A percentile compares a stretch with the other conserved stretches of the same genome.
phyloP scores from a whole-genome alignment of 192 early-diverging fungal genomes.

The Chytriomyces sp. region DNA sequence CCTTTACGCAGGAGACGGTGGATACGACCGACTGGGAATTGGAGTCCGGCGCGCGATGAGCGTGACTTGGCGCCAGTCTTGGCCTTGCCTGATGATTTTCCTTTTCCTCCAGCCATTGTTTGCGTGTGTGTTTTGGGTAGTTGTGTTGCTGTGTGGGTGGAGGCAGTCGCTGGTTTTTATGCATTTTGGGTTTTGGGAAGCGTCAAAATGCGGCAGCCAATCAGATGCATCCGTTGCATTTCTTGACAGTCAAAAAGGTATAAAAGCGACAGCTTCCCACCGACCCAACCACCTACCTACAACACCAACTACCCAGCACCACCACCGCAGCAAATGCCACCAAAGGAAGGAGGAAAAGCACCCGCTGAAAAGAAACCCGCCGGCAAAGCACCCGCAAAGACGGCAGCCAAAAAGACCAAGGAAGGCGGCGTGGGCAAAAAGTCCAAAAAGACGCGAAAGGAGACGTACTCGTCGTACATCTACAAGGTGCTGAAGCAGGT shows the following conservation, averaged over 20 bases:
- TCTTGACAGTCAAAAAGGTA: too few species aligned
- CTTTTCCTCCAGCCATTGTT: constrained; percentile 48
- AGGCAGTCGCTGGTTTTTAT: too few species aligned
- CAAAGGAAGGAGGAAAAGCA: constrained; percentile 10
- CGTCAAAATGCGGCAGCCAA: too few species aligned
- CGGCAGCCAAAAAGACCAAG: constrained; percentile 14
- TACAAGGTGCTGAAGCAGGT: constrained; percentile 72
- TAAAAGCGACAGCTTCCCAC: too few species aligned
- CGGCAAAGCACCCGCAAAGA: constrained; percentile 17
- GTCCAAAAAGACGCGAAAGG: constrained; percentile 73
- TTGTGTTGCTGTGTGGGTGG: background rate
- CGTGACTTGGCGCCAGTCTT: constrained; percentile 67
- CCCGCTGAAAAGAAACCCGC: constrained; percentile 1
- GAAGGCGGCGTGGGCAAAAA: constrained; percentile 22
- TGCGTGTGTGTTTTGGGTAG: background rate
- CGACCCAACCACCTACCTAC: too few species aligned
- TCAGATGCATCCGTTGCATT: too few species aligned
- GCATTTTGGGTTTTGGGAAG: too few species aligned
- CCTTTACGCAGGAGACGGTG: constrained; percentile 92
- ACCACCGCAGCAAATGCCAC: background rate
- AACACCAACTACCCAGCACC: too few species aligned
- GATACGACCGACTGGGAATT: constrained; percentile 97
- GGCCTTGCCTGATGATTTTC: constrained; percentile 44
- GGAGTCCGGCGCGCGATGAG: constrained; percentile 88
- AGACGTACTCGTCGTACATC: constrained; percentile 96